phyloP scores from a whole-genome alignment of 2,329 filamentous ascomycete genomes.

The Hymenoscyphus fraxineus region DNA sequence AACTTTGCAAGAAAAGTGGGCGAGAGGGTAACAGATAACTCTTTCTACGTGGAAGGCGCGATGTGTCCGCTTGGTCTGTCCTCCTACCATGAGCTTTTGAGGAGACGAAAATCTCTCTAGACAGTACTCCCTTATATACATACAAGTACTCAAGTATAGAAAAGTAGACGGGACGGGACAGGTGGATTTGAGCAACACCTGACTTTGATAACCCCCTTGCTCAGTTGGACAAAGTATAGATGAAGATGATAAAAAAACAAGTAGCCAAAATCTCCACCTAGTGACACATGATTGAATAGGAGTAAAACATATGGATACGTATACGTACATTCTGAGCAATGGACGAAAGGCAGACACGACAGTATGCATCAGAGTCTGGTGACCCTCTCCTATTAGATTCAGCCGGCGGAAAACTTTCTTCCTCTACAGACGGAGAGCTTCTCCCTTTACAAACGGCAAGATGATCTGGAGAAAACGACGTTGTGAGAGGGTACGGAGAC shows the following conservation, averaged over 20 bases:
- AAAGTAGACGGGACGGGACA: background rate
- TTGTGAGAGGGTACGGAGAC: background rate
- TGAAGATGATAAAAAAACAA: background rate
- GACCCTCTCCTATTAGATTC: background rate
- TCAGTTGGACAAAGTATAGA: background rate
- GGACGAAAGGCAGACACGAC: background rate
- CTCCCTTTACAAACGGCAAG: background rate
- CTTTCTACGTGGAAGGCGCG: background rate
- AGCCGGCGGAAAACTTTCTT: background rate
- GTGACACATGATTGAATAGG: background rate
- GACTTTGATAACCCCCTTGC: background rate
- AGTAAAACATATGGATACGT: background rate
- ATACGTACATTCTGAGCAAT: constrained; percentile 7
- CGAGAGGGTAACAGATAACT: background rate
- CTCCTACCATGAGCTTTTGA: background rate
- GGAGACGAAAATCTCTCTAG: background rate
- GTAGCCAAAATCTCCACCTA: background rate
- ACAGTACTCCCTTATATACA: too few species aligned
- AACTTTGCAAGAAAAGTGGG: background rate
- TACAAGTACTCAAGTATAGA: too few species aligned
- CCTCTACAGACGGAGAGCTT: background rate
- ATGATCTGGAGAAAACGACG: background rate
- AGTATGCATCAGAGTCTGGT: constrained; percentile 1
- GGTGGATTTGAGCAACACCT: background rate
- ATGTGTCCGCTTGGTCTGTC: background rate